Conservation (phyloP, 2,329 filamentous ascomycete species). For the Dothideomycetidae sp. region DNA sequence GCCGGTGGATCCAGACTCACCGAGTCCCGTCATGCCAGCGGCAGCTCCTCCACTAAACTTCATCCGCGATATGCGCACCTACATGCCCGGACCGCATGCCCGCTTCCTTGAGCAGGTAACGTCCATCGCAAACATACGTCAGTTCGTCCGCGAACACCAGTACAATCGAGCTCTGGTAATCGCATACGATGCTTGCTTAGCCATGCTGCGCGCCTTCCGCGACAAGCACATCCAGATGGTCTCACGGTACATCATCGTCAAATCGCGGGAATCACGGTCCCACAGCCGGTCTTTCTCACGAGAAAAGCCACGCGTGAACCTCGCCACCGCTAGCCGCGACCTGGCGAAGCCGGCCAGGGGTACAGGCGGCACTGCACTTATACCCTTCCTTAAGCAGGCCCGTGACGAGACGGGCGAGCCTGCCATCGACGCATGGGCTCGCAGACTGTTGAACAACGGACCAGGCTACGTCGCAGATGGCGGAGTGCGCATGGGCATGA, state of each 20-base stretch:
- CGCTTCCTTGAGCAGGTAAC: constrained; percentile 74
- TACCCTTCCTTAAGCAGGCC: constrained; percentile 92
- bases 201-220: constrained; percentile 61
- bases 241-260: constrained; percentile 85
- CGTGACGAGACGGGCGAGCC: constrained; percentile 91
- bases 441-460: constrained; percentile 39
- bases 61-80: constrained; percentile 88
- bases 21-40: constrained; percentile 21
- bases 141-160: constrained; percentile 54
- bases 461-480: constrained; percentile 35
- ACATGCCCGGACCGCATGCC: constrained; percentile 90
- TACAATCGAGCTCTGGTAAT: constrained; percentile 53
- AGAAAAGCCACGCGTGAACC: constrained; percentile 34
- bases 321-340: constrained; percentile 36
- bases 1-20: constrained; percentile 22
- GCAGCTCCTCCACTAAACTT: constrained; percentile 57
- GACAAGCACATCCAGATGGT: constrained; percentile 97
- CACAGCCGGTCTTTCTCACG: constrained; percentile 13
- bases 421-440: constrained; percentile 56
- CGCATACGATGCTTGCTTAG: constrained; percentile 82
- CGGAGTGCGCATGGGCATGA: constrained; percentile 35
- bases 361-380: constrained; percentile 84
- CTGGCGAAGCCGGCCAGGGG: constrained; percentile 52
- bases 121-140: constrained; percentile 70
- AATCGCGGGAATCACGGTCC: constrained; percentile 55